Conservation (phyloP, 2,329 filamentous ascomycete genomes). For the Colletotrichum euphorbiae region DNA sequence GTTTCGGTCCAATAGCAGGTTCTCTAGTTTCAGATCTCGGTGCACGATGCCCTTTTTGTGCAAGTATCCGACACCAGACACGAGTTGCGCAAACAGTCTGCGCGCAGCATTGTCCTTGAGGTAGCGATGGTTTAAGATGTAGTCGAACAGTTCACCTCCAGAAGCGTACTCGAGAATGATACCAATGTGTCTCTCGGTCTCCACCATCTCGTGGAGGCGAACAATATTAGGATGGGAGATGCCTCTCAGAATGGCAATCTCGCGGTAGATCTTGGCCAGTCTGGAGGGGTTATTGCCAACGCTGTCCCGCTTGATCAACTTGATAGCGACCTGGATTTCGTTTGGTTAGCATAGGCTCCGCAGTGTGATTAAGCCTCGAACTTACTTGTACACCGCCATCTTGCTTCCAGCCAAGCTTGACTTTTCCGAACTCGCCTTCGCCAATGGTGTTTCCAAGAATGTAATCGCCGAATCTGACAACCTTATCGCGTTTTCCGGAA, state of each 20-base stretch:
- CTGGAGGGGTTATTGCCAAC: slow-evolving; percentile 89
- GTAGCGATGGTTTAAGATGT: slow-evolving; percentile 96
- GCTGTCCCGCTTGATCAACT: slow-evolving; percentile 92
- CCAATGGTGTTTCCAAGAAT: slow-evolving; percentile 95
- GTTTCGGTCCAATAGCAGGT: slow-evolving; percentile 92
- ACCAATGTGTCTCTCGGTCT: slow-evolving; percentile 96
- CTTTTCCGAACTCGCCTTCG: slow-evolving; percentile 98
- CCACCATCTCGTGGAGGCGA: slow-evolving; percentile 96
- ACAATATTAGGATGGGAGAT: slow-evolving; percentile 98
- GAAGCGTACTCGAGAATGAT: slow-evolving; percentile 99
- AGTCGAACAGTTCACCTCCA: slow-evolving; percentile 96
- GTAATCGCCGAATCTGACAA: slow-evolving; percentile 92
- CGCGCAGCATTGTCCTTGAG: slow-evolving; percentile 93
- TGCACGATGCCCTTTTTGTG: slow-evolving; percentile 99
- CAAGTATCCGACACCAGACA: slow-evolving; percentile 96
- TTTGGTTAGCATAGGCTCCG: slow-evolving; percentile 36
- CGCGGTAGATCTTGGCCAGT: slow-evolving; percentile 95
- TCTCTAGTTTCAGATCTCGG: slow-evolving; percentile 95
- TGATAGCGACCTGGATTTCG: slow-evolving; percentile 87
- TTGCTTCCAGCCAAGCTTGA: slow-evolving; percentile 73
- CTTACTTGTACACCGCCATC: slow-evolving; percentile 54
- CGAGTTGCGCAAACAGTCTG: slow-evolving; percentile 91
- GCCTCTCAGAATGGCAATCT: slow-evolving; percentile 89
- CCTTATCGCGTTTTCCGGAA: slow-evolving; percentile 68
- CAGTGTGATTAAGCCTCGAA: background rate